Evolutionary conservation across 176 grass and related monocot genomes (phyloP).

Genomic region (Avena sativa): DNA sequence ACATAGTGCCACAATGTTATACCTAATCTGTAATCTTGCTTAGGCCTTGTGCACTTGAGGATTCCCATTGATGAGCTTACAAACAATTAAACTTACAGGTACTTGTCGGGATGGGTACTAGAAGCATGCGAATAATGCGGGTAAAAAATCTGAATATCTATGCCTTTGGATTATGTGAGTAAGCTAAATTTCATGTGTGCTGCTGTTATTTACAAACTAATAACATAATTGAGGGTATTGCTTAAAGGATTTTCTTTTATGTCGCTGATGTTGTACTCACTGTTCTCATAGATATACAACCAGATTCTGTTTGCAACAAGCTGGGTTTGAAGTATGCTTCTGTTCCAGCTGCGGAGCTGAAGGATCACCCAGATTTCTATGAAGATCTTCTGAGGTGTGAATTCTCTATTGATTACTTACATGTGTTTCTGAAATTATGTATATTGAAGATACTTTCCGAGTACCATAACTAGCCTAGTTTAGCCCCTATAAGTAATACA

Average conservation of each 20-base stretch:
- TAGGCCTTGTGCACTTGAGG: conserved; percentile 7
- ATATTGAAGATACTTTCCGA: not conserved
- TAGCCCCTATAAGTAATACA: not conserved
- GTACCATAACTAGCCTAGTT: not conserved
- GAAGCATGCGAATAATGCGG: conserved; percentile 83
- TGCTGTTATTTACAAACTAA: conserved; percentile 27
- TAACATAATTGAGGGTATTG: not conserved
- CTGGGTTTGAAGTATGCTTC: conserved; percentile 83
- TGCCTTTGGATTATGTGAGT: conserved; percentile 99
- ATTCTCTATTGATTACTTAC: conserved; percentile 28
- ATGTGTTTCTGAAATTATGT: conserved; percentile 15
- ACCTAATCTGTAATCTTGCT: not conserved
- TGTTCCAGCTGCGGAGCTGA: conserved; percentile 67
- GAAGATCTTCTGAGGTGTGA: conserved; percentile 93
- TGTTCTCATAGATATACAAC: conserved; percentile 72
- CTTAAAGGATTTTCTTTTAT: conserved; percentile 21
- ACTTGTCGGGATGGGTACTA: conserved; percentile 89
- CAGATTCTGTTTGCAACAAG: conserved; percentile 91
- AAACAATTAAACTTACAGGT: conserved; percentile 57
- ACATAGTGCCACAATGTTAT: not conserved
- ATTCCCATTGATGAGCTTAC: conserved; percentile 13
- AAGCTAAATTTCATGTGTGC: conserved; percentile 2
- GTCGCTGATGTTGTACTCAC: conserved; percentile 37
- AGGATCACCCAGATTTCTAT: conserved; percentile 85
- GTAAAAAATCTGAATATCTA: conserved; percentile 84